Evolutionary conservation across 495 filamentous ascomycete species (phyloP), one percentile per base, ranked within the genome.

Genomic region (Amphirosellinia nigrospora): DNA sequence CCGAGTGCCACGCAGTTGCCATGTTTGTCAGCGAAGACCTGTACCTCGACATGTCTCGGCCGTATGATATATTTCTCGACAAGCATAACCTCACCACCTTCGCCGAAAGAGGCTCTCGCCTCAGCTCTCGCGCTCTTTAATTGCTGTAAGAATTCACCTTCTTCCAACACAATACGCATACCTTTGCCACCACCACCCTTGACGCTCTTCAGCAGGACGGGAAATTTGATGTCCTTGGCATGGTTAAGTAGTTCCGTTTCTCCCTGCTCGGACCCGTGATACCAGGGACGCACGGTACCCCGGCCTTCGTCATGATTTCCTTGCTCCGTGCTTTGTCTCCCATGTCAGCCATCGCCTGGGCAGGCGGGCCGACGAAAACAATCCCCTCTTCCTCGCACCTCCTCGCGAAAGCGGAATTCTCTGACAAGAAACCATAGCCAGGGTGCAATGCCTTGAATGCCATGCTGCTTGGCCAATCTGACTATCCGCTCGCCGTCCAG

Each of bases 101-200:
- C 94, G 7, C 96, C 95, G 79, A 99, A 99, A 0, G 93, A 95
- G 68, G 93, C 97, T 72, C 86, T 85, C 0, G 94, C 92, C 80
- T 99, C 96, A 13, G 92, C 93, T 73, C 97, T 93, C 13, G 96
- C 96, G 32, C 93, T 96, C 64, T 87, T 85, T 30, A 99, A 80
- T 76, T 97, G 93, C 15, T 89, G 87, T 45, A 89, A 82, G 73
- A 99, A 98, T 70, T 95, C 94, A 1, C 85, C 85, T 38, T 92
- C 88, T 1, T 82, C 88, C 64, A 84, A 78, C 8, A 91, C 93
- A 73, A 98, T 98, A n/a, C 96, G 86, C 96, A 99, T 99, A n/a
- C 96, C 96, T 79, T 99, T 99, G 16, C 96, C 96, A 66, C 96
- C 96, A 43, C 96, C 96, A 2, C 96, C 96, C 78, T 94, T 97